Percentiles rank a stretch among this genome's conserved stretches.
These are phyloP conservation scores for Ceriops decandra DNA, from an alignment of 345 rosid genomes.

Conservation along the genomic window DNA sequence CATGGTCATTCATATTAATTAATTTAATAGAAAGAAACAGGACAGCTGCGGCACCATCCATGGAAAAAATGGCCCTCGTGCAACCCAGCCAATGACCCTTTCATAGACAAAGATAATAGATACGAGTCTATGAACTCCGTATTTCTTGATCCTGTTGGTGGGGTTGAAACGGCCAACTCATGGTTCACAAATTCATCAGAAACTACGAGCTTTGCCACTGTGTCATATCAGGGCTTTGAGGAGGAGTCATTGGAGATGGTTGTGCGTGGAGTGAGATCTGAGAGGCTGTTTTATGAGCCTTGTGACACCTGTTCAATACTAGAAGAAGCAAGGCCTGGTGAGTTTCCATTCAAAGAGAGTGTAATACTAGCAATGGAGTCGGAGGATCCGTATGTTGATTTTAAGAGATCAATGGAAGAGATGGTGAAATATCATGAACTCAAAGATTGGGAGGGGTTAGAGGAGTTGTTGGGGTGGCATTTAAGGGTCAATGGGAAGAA, in stretches of 20 bases:
- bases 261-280: conserved; percentile 51
- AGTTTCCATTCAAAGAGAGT: conserved; percentile 47
- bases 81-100: conserved; percentile 52
- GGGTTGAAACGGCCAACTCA: conserved; percentile 31
- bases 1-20: too few relatives aligned
- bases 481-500: conserved; percentile 65
- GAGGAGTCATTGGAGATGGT: conserved; percentile 44
- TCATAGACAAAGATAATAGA: conserved; percentile 48
- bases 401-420: conserved; percentile 81
- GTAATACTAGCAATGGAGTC: conserved; percentile 69
- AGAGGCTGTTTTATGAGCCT: conserved; percentile 65
- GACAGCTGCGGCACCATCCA: conserved; percentile 26
- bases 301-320: conserved; percentile 66
- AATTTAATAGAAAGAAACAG: too few relatives aligned
- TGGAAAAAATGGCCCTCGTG: conserved; percentile 52
- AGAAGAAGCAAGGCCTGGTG: conserved; percentile 31
- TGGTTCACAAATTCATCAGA: conserved; percentile 48
- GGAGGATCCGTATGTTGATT: conserved; percentile 68
- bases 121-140: conserved; percentile 75
- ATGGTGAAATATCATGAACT: conserved; percentile 68
- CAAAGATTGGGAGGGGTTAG: conserved; percentile 70
- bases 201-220: conserved; percentile 32
- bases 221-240: conserved; percentile 3
- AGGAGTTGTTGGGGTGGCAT: conserved; percentile 73
- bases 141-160: conserved; percentile 36